Base-by-base conservation (phyloP, 192 early-diverging fungal genomes). In the Coemansia sp. region DNA sequence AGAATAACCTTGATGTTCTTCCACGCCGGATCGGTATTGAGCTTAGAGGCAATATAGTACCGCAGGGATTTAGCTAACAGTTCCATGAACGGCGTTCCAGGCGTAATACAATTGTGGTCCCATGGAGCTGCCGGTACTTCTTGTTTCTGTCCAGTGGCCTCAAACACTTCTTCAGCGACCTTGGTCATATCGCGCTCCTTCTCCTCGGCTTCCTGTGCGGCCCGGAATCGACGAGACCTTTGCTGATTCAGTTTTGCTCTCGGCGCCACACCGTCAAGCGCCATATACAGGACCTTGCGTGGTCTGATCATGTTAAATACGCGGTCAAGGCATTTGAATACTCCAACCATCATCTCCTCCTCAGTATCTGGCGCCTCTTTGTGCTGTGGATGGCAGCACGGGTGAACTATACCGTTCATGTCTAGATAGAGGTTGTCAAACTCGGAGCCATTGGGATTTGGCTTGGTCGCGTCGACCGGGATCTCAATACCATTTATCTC, bases 181-280 rank as follows among this genome's bases (percentile, higher is more conserved):
- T 68, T 46, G 24, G 64, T 33, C 27, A 79, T 70, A 41, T 73
- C 70, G 52, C n/a, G 34, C 38, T 71, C 74, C 60, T 76, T 78
- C 66, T 80, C 75, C 57, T 79, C 75, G 5, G 72, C 81, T 58
- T 95, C 95, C 70, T 94, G 93, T 11, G 95, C 90, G 2, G 97
- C 92, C 31, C 95, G 90, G 89, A 99, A 99, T 57, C 98, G 92
- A 70, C 98, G 92, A 36, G 96, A 93, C 24, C 98, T 91, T 73
- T 99, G 98, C 78, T 99, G 98, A 79, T 99, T 99, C 97, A 99
- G 98, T 69, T 99, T 99, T 22, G 98, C 98, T 24, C 98, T 88
- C 47, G 98, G 98, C 1, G 98, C 98, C n/a, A 99, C 98, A 24
- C 98, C 97, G 69, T 94, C 92, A 63, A 99, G 94, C 64, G 98